A percentile compares a stretch with the other conserved stretches of the same genome.
Conservation (phyloP, 2,329 filamentous ascomycete species). For the Stachybotrys elegans region DNA sequence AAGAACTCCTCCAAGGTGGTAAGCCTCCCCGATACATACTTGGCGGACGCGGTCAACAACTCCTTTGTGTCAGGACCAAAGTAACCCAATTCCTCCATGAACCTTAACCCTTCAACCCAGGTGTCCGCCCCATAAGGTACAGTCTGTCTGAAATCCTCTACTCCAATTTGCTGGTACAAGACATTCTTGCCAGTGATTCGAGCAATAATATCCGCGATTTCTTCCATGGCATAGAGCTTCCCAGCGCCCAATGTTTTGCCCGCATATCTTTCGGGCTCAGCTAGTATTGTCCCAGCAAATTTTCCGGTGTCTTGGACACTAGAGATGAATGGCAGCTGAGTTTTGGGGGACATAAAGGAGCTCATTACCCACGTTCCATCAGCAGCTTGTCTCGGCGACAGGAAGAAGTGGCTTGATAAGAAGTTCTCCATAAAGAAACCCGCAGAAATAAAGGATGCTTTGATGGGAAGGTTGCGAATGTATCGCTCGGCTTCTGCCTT, state of each 20-base stretch:
- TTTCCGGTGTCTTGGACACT: conserved; percentile 38
- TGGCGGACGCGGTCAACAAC: conserved; percentile 14
- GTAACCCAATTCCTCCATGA: conserved; percentile 16
- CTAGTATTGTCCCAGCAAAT: conserved; percentile 34
- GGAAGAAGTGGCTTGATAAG: conserved; percentile 17
- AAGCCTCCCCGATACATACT: conserved; percentile 14
- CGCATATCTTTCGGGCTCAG: conserved; percentile 34
- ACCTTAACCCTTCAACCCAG: conserved; percentile 6
- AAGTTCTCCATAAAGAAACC: conserved; percentile 39
- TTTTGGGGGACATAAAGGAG: conserved; percentile 14
- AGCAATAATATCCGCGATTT: conserved; percentile 33
- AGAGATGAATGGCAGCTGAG: conserved; percentile 38
- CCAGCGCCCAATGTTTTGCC: conserved; percentile 40
- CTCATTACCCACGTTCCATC: conserved; percentile 22
- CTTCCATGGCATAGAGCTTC: conserved; percentile 28
- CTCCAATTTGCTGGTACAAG: conserved; percentile 13
- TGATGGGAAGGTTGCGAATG: conserved; percentile 40
- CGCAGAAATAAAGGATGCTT: conserved; percentile 34
- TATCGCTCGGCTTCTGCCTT: conserved; percentile 49
- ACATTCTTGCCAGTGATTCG: conserved; percentile 33
- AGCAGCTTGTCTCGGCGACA: conserved; percentile 20
- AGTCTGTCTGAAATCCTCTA: conserved; percentile 12
- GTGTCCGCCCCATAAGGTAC: conserved; percentile 10
- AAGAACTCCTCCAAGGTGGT: conserved; percentile 15
- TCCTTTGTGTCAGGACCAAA: conserved; percentile 13